Evolutionary conservation across 495 filamentous ascomycete genomes (phyloP), one percentile per base, ranked within the genome.

Genomic region (Oidiodendron maius): DNA sequence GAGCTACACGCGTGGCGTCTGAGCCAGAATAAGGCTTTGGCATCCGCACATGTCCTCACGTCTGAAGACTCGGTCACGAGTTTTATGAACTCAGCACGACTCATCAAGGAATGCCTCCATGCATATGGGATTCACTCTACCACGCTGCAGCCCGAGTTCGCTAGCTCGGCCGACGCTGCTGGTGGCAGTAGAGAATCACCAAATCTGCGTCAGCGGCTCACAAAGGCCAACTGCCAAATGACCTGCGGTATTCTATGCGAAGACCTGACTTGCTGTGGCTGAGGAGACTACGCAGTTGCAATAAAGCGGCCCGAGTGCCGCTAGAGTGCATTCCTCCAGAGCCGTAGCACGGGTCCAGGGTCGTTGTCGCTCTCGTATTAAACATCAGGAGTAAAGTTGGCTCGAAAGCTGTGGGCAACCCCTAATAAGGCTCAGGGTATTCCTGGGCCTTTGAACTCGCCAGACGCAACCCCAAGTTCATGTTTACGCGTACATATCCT

Each of bases 1-100:
- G 89, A 97, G 57, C 69, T 96, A 15, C 91, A 97, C 60, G 86
- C 96, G 42, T 97, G 91, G 91, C 86, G 91, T 44, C 75, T 97
- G 18, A 87, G 82, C 48, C 87, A 95, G 61, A 81, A 84, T n/a
- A 96, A 95, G 64, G 70, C 87, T 42, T 81, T 97, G 15, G 90
- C 91, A 3, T 85, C 84, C 0, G 78, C 91, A 1, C 91, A 97
- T 61, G 79, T 97, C 15, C 80, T 93, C 43, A 82, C 96, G 13
- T 82, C 81, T 26, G 69, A 72, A 40, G 63, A 64, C 37, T 59
- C 69, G 20, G 58, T 77, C 48, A 72, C 76, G 45, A 68, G 81
- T 18, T 96, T 95, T 63, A 93, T 93, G 86, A 66, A 71, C 20
- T 81, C 87, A 35, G 91, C 88, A 2, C 76, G 75, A 23, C 80